These are phyloP conservation scores for Sechiopsis laciniata DNA, from an alignment of 306 rosid species.

Conservation along the genomic window DNA sequence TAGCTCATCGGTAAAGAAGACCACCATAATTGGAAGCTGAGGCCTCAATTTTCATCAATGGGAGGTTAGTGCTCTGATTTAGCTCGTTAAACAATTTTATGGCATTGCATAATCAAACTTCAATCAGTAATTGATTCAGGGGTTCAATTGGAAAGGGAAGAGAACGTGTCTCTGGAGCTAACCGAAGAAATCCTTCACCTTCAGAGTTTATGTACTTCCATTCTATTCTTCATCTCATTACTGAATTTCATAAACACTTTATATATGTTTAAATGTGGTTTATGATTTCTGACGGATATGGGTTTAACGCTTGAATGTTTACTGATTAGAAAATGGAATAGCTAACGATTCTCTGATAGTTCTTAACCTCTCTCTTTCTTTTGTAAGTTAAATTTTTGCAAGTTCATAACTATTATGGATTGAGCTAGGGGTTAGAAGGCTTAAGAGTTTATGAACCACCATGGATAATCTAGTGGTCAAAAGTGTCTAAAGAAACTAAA, in stretches of 20 bases:
- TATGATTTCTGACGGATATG: neutral
- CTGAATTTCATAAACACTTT: neutral
- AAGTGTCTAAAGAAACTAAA: too few species aligned
- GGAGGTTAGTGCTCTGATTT: conserved; percentile 16
- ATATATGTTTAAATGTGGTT: neutral
- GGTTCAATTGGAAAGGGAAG: conserved; percentile 67
- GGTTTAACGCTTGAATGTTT: neutral
- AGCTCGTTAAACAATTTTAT: neutral
- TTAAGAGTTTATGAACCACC: too few species aligned
- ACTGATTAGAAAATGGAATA: neutral
- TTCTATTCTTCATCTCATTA: neutral
- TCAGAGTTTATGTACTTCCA: conserved; percentile 67
- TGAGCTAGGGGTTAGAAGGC: too few species aligned
- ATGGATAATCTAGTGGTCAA: too few species aligned
- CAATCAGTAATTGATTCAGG: conserved; percentile 28
- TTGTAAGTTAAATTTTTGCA: too few species aligned
- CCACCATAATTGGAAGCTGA: neutral
- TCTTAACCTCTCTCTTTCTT: too few species aligned
- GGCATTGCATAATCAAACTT: neutral
- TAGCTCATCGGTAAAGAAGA: neutral
- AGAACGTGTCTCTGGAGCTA: conserved; percentile 81
- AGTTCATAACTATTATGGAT: too few species aligned
- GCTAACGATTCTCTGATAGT: neutral
- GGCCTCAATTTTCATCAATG: conserved; percentile 2
- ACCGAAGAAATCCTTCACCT: conserved; percentile 88